A percentile compares a stretch with the other conserved stretches of the same genome.
These are phyloP conservation scores for Echeveria elegans DNA, from an alignment of 164 flowering plant species.

Conservation along the genomic window DNA sequence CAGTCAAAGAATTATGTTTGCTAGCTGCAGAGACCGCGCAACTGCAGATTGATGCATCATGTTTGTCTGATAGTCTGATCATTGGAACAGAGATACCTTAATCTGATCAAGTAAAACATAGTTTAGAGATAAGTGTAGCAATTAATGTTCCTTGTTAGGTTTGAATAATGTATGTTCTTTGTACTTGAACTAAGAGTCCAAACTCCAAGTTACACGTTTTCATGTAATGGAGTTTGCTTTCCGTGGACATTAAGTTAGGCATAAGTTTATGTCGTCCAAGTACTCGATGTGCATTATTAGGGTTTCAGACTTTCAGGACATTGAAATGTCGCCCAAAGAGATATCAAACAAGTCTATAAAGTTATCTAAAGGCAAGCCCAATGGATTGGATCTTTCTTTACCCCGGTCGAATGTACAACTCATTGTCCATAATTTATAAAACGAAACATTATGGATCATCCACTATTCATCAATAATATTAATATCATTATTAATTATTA, in stretches of 20 bases:
- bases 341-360: too few relatives aligned
- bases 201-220: background rate
- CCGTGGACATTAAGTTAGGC: constrained; percentile 1
- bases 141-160: background rate
- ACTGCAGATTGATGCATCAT: background rate
- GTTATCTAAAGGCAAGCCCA: too few relatives aligned
- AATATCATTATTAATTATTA: too few relatives aligned
- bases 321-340: background rate
- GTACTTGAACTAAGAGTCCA: background rate
- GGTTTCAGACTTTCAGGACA: background rate
- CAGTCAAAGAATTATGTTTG: background rate
- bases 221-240: background rate
- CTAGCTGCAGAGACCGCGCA: constrained; percentile 3
- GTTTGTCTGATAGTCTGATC: background rate
- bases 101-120: background rate
- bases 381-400: too few relatives aligned
- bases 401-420: too few relatives aligned
- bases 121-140: background rate
- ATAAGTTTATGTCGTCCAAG: background rate
- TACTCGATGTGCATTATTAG: background rate
- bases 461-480: too few relatives aligned
- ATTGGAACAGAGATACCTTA: background rate
- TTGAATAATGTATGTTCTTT: background rate
- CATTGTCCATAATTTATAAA: too few relatives aligned
- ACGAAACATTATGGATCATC: too few relatives aligned